A percentile compares a stretch with the other conserved stretches of the same genome.
Conservation (phyloP, 2,329 filamentous ascomycete species). For the Colletotrichum orbiculare region DNA sequence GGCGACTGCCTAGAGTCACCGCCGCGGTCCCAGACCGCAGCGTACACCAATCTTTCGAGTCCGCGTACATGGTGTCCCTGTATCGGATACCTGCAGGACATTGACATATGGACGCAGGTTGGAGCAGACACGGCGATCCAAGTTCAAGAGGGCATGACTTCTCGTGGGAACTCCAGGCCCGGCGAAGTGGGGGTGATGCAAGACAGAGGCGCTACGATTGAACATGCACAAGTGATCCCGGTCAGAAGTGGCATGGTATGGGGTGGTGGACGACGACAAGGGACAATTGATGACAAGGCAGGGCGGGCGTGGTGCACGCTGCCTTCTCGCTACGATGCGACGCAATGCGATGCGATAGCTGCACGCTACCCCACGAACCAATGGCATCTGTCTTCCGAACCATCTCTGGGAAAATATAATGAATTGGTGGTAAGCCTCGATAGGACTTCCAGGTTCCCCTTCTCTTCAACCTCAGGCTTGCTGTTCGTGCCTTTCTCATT, state of each 20-base stretch:
- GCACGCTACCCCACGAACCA: slow-evolving; percentile 15
- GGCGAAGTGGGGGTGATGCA: slow-evolving; percentile 3
- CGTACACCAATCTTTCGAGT: too few species aligned
- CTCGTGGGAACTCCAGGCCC: background rate
- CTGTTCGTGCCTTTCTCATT: background rate
- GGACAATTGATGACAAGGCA: too few species aligned
- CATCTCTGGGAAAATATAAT: slow-evolving; percentile 14
- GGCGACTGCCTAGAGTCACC: slow-evolving; percentile 6
- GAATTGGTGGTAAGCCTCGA: slow-evolving; percentile 19
- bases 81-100: too few species aligned
- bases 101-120: too few species aligned
- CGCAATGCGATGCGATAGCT: slow-evolving; percentile 18
- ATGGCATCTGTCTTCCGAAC: slow-evolving; percentile 17
- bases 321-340: too few species aligned
- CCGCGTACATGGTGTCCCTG: too few species aligned
- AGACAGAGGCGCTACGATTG: background rate
- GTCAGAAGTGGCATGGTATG: slow-evolving; percentile 17
- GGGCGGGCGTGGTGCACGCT: too few species aligned
- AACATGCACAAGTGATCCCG: slow-evolving; percentile 13
- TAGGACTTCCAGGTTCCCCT: slow-evolving; percentile 11
- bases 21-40: too few species aligned
- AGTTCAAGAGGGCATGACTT: too few species aligned
- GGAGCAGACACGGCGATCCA: too few species aligned
- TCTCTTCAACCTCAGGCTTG: slow-evolving; percentile 24
- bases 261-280: too few species aligned